Evolutionary conservation across 352 stramenopile species (phyloP).

Genomic region (Pythium insidiosum): DNA sequence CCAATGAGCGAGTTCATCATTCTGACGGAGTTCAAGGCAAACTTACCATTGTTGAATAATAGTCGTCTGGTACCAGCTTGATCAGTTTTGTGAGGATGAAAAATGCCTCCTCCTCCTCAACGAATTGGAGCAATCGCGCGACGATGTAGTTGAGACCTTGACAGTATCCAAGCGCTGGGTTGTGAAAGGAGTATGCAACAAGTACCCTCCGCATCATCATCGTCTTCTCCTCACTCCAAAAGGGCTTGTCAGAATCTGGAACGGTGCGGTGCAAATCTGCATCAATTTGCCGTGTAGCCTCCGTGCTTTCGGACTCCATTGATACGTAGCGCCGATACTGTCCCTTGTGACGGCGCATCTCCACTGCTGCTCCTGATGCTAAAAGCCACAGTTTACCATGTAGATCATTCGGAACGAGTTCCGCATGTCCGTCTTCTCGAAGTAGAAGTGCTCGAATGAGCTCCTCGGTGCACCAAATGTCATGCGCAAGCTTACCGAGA

Average conservation of each 20-base stretch:
- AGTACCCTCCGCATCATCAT: conserved; percentile 71
- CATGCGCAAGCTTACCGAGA: conserved; percentile 54
- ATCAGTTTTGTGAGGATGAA: conserved; percentile 80
- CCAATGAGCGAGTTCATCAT: too few species aligned
- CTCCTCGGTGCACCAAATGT: conserved; percentile 79
- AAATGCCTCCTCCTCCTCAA: conserved; percentile 73
- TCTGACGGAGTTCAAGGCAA: not conserved
- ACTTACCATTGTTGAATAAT: conserved; percentile 84
- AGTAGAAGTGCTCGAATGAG: conserved; percentile 62
- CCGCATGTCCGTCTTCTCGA: conserved; percentile 44
- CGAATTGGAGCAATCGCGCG: conserved; percentile 51
- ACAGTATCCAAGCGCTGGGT: conserved; percentile 78
- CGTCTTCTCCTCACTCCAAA: conserved; percentile 62
- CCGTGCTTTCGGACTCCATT: conserved; percentile 45
- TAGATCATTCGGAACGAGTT: conserved; percentile 46
- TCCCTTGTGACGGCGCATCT: conserved; percentile 53
- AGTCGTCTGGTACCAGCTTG: conserved; percentile 72
- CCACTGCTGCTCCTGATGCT: conserved; percentile 51
- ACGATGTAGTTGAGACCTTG: conserved; percentile 88
- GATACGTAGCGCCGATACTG: conserved; percentile 45
- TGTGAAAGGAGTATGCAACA: conserved; percentile 80
- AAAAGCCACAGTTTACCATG: conserved; percentile 82
- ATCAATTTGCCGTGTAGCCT: conserved; percentile 78
- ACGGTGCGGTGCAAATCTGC: conserved; percentile 78
- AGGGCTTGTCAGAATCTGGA: conserved; percentile 40